Base-by-base conservation (phyloP, 306 rosid species). In the peach (Prunus persica) region DNA sequence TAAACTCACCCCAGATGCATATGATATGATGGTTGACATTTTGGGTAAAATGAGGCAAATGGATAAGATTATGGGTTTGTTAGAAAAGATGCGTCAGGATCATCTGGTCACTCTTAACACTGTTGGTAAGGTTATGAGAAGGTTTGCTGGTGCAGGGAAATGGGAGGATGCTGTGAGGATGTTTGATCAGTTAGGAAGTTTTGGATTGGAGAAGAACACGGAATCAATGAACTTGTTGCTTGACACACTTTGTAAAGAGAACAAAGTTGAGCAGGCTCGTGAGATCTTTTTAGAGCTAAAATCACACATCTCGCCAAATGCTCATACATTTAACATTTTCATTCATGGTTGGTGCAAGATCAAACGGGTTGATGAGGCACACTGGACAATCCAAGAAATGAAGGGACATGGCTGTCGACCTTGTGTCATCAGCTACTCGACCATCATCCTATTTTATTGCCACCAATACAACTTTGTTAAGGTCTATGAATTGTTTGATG, bases 311-410 rank as follows among this genome's bases (percentile, higher is more conserved):
- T 72, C 85, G 10, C 93, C 98, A 2, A 84, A 84, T 74, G 96
- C 89, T 76, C 76, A 84, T 87, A 90, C 97, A 2, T 94, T 90
- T 56, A 94, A 92, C 79, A 92, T 89, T 79, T 84, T 92, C 64
- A 88, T 92, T 76, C 96, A 91, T 28, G 98, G 98, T 38, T 94
- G 97, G 97, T 92, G 95, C 91, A 91, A 94, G 74, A 61, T 84
- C 43, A 72, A 81, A 19, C 87, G 91, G 19, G 90, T 90, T 16
- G 97, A 94, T 2, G 97, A 94, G 86, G 97, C 97, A 0, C 88
- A 86, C 73, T 94, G 98, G 97, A 94, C 96, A 0, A 84, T 92
- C 25, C 86, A 89, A 72, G 98, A 94, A 86, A 94, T 94, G 98
- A 94, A 86, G 81, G 97, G 97, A 13, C 82, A 90, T 7, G 95